Base-by-base conservation (phyloP, 257 asterid species). In the Petunia secreta region DNA sequence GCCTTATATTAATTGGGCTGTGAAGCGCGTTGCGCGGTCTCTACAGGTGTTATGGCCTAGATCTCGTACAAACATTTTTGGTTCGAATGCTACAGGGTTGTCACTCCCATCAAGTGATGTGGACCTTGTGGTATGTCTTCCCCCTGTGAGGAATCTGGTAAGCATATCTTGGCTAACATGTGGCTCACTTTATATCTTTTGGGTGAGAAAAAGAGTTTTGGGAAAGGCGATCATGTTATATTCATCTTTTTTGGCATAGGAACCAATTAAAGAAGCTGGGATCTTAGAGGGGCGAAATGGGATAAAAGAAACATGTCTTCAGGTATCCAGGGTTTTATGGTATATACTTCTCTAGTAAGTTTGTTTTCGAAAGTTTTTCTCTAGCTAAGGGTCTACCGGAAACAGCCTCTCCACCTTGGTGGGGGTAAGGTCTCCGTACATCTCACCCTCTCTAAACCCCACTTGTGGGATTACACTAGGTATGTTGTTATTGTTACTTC, bases 41-140 rank as follows among this genome's bases (percentile, higher is more conserved):
- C 96, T 96, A 62, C 99, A 94, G 89, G 99, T 92, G 83, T 86
- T 96, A 81, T 96, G 99, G 99, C 99, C 99, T 84, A 98, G 99
- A 68, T 93, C 98, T 78, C 91, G 97, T 88, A 96, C 99, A 41
- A 96, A 88, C 82, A 76, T 96, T 75, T 96, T 87, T 80, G 99
- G 99, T 85, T 95, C 99, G 73, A 93, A 93, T 78, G 97, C 99
- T 74, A 95, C 97, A 83, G 99, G 99, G 39, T 85, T 95, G 87
- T 94, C 97, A 83, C 92, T 95, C 86, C 99, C 99, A 65, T 90
- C 97, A 60, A 95, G 99, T 75, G 99, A 95, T 82, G 99, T 95
- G 83, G 99, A 95, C 86, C 99, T 95, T 82, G 99, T 95, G 86
- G 93, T 95, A 86, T 84, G 88, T 87, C 99, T 95, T 74, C 99